Evolutionary conservation across 1,284 basidiomycete species (phyloP).

Genomic region (Microbotryum scabiosae): DNA sequence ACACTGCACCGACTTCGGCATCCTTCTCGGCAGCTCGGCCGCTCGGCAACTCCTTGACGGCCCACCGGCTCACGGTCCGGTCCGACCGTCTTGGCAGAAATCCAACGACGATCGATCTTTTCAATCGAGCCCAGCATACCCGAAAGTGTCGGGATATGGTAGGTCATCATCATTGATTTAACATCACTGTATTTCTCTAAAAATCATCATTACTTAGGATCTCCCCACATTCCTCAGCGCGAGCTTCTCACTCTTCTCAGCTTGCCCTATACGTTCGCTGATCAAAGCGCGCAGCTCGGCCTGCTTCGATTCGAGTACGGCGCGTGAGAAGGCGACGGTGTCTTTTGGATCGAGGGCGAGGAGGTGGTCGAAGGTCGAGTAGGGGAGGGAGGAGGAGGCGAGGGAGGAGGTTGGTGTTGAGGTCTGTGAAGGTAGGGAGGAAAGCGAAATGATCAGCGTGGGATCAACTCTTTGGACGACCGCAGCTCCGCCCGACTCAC

Average conservation of each 20-base stretch:
- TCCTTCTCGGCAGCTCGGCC: no score
- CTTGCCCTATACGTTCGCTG: neutral
- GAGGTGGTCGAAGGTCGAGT: constrained; percentile 77
- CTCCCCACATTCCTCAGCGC: neutral
- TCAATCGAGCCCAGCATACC: no score
- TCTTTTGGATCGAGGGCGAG: constrained; percentile 54
- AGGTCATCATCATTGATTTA: no score
- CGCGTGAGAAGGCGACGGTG: constrained; percentile 17
- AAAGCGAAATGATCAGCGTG: neutral
- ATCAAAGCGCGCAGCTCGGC: constrained; percentile 33
- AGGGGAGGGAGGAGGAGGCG: constrained; percentile 61
- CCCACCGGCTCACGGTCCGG: no score
- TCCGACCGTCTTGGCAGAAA: no score
- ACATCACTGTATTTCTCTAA: no score
- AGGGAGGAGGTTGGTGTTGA: constrained; percentile 49
- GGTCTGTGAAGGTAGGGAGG: constrained; percentile 51
- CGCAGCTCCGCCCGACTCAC: constrained; percentile 50
- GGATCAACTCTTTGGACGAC: neutral
- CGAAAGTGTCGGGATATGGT: no score
- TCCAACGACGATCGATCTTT: no score
- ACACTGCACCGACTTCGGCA: no score
- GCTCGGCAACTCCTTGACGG: no score
- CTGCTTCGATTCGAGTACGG: constrained; percentile 43
- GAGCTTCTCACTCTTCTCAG: constrained; percentile 8
- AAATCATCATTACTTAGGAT: neutral